These are phyloP conservation scores for Phlyctochytrium planicorne DNA, from an alignment of 192 early-diverging fungal species.

Conservation along the genomic window DNA sequence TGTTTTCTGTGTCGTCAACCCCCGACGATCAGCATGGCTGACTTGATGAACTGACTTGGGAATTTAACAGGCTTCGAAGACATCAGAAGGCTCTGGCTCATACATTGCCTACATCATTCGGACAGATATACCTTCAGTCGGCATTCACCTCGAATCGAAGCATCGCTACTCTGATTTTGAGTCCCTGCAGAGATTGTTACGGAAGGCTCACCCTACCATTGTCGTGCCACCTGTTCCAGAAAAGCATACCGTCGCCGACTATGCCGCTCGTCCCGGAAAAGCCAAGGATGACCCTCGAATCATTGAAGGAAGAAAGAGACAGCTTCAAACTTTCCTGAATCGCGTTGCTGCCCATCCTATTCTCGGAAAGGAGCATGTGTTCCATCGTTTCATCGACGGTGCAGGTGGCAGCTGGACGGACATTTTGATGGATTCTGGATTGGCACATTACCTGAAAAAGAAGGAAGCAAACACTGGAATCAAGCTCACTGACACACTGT, in stretches of 20 bases:
- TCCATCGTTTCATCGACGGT: constrained; percentile 89
- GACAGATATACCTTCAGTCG: constrained; percentile 37
- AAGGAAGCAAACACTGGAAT: constrained; percentile 20
- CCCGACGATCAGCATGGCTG: background rate
- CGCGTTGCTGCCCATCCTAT: constrained; percentile 85
- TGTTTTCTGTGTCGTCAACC: background rate
- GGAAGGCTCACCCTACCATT: constrained; percentile 77
- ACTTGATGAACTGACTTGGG: too few relatives aligned
- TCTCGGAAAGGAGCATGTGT: constrained; percentile 80
- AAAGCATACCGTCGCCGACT: constrained; percentile 81
- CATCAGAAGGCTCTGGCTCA: constrained; percentile 33
- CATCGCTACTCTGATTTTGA: constrained; percentile 98
- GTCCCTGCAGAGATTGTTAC: constrained; percentile 76
- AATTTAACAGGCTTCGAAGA: constrained; percentile 39
- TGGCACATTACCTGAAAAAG: constrained; percentile 36
- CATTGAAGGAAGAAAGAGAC: constrained; percentile 86
- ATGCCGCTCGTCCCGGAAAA: constrained; percentile 71
- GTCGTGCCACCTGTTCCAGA: constrained; percentile 96
- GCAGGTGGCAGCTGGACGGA: constrained; percentile 36
- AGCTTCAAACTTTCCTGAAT: constrained; percentile 94
- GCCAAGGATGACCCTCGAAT: constrained; percentile 89
- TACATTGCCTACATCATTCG: constrained; percentile 57
- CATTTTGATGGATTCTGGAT: constrained; percentile 32
- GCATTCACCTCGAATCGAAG: constrained; percentile 57
- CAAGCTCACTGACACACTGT: constrained; percentile 29